Conservation (phyloP, 495 filamentous ascomycete genomes). For the Halenospora varia region DNA sequence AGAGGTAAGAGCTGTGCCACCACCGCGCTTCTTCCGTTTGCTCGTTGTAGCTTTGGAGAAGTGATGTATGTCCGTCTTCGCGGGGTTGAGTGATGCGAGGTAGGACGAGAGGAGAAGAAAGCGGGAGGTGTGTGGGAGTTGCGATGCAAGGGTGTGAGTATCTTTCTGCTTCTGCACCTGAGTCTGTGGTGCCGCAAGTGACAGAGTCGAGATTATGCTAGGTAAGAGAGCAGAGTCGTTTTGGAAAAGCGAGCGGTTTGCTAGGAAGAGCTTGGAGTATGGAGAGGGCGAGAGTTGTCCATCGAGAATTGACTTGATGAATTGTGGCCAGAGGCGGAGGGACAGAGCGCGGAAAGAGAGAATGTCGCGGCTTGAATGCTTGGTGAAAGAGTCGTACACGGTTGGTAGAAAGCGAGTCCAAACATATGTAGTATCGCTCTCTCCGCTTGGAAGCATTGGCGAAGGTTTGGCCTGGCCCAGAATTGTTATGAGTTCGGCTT, state of each 20-base stretch:
- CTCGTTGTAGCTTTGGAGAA: conserved; percentile 72
- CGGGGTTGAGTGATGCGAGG: conserved; percentile 83
- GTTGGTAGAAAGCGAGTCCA: conserved; percentile 75
- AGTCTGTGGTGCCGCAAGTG: conserved; percentile 5
- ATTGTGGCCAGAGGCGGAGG: conserved; percentile 62
- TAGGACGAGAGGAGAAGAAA: conserved; percentile 84
- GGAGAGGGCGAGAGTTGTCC: conserved; percentile 68
- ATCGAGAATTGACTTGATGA: conserved; percentile 60
- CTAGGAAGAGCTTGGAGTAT: conserved; percentile 75
- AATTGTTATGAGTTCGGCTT: conserved; percentile 71
- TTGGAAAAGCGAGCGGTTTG: conserved; percentile 70
- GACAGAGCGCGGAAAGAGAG: conserved; percentile 54
- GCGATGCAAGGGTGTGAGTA: conserved; percentile 23
- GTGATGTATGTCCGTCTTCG: conserved; percentile 70
- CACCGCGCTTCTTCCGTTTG: conserved; percentile 41
- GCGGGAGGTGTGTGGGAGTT: conserved; percentile 77
- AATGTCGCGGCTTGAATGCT: conserved; percentile 61
- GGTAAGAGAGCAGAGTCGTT: conserved; percentile 69
- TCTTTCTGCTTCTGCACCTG: conserved; percentile 10
- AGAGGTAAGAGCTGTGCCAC: conserved; percentile 26
- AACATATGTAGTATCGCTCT: conserved; percentile 52
- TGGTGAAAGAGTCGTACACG: conserved; percentile 69
- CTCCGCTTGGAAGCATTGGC: conserved; percentile 22
- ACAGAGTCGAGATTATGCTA: conserved; percentile 50
- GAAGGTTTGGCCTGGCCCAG: conserved; percentile 45